phyloP scores from a whole-genome alignment of 1,284 basidiomycete species.

The Microbotryomycetes sp. region DNA sequence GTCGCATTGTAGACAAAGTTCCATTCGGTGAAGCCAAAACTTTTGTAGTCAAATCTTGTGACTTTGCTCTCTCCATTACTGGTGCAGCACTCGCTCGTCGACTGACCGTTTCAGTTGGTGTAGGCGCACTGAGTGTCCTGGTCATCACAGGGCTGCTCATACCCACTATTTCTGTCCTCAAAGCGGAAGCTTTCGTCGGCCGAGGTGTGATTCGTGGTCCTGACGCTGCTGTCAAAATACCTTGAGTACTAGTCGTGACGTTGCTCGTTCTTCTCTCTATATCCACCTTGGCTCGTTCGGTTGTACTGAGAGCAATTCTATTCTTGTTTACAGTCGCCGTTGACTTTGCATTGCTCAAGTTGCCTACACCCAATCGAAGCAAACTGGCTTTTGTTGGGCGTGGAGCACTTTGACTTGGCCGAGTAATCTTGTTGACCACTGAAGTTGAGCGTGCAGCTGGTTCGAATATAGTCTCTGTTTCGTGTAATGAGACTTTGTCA shows the following conservation, averaged over 20 bases:
- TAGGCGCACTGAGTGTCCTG: background rate
- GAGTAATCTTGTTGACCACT: background rate
- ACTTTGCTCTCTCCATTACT: background rate
- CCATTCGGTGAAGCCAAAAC: background rate
- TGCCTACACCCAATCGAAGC: constrained; percentile 50
- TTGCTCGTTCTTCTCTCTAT: background rate
- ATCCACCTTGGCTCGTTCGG: background rate
- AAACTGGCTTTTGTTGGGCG: constrained; percentile 66
- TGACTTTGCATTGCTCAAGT: constrained; percentile 45
- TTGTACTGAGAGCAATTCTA: background rate
- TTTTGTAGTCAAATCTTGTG: background rate
- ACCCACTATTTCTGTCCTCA: constrained; percentile 6
- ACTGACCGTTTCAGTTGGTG: background rate
- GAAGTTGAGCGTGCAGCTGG: constrained; percentile 3
- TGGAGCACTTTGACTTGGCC: too few relatives aligned
- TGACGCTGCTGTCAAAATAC: too few relatives aligned
- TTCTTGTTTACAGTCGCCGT: constrained; percentile 38
- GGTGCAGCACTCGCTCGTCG: constrained; percentile 6
- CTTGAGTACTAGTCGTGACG: background rate
- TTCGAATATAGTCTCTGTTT: too few relatives aligned
- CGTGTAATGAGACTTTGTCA: too few relatives aligned
- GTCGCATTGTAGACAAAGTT: background rate
- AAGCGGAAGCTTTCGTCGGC: constrained; percentile 41
- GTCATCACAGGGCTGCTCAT: background rate
- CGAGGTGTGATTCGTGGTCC: constrained; percentile 72